A percentile compares a stretch with the other conserved stretches of the same genome.
Conservation (phyloP, 257 asterid species). For the Sherardia arvensis region DNA sequence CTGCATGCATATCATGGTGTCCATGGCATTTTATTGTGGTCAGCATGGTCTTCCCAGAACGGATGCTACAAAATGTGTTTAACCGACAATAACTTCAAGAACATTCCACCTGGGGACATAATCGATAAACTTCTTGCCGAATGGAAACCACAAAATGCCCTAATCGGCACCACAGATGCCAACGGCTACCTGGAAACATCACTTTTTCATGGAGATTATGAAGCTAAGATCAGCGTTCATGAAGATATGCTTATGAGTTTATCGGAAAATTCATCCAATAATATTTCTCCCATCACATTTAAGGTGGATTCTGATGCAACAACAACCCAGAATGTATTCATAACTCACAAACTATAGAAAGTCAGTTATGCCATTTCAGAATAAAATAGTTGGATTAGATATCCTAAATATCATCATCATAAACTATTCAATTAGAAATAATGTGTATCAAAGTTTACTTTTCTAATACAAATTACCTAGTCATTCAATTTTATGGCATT, state of each 20-base stretch:
- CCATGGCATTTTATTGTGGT: constrained; percentile 44
- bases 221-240: constrained; percentile 1
- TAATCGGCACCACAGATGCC: constrained; percentile 27
- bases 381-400: background rate
- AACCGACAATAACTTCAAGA: constrained; percentile 38
- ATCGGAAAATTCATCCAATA: background rate
- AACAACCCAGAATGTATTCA: background rate
- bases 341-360: background rate
- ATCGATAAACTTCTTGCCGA: constrained; percentile 40
- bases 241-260: background rate
- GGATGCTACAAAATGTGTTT: constrained; percentile 65
- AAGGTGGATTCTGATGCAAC: background rate
- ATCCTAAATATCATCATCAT: too few species aligned
- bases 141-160: constrained; percentile 29
- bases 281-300: background rate
- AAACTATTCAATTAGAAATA: too few species aligned
- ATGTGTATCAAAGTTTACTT: too few species aligned
- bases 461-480: too few species aligned
- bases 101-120: constrained; percentile 21
- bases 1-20: constrained; percentile 45
- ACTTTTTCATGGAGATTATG: constrained; percentile 20
- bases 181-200: constrained; percentile 30
- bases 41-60: constrained; percentile 23
- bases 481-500: too few species aligned
- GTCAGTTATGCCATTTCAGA: background rate